These are phyloP conservation scores for Aspergillus tanneri DNA, from an alignment of 2,329 filamentous ascomycete genomes.

Conservation along the genomic window DNA sequence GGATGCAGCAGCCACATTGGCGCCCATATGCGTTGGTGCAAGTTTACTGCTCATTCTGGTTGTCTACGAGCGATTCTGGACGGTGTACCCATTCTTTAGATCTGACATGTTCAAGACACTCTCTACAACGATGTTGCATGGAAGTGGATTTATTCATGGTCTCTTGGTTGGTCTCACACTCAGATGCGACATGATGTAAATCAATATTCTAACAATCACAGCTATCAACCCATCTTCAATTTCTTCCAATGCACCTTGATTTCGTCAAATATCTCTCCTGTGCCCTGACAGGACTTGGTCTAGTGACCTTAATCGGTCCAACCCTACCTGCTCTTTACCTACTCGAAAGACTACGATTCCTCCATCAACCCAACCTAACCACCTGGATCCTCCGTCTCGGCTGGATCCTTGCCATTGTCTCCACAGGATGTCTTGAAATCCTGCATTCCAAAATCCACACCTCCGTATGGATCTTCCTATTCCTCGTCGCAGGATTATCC, in stretches of 20 bases:
- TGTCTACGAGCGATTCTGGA: constrained; percentile 37
- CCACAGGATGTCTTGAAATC: constrained; percentile 40
- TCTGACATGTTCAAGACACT: constrained; percentile 38
- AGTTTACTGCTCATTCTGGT: constrained; percentile 32
- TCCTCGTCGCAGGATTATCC: constrained; percentile 44
- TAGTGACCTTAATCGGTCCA: constrained; percentile 39
- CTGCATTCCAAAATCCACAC: constrained; percentile 35
- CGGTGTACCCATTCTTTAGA: constrained; percentile 38
- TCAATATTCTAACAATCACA: constrained; percentile 16
- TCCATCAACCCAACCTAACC: constrained; percentile 17
- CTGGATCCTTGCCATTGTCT: constrained; percentile 40
- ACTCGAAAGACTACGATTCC: constrained; percentile 11
- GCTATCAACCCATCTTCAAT: constrained; percentile 46
- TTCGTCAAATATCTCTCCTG: constrained; percentile 36
- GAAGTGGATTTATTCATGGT: constrained; percentile 44
- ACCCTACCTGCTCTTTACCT: constrained; percentile 23
- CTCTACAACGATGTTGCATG: constrained; percentile 40
- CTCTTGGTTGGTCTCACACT: constrained; percentile 38
- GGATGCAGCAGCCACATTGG: constrained; percentile 40
- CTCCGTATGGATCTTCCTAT: constrained; percentile 37
- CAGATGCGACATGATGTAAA: not conserved
- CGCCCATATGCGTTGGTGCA: constrained; percentile 40
- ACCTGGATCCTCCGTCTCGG: constrained; percentile 47
- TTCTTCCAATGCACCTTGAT: constrained; percentile 44
- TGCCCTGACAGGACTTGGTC: constrained; percentile 38